Conservation (phyloP, 352 stramenopile genomes). For the Pythium phragmiticola region DNA sequence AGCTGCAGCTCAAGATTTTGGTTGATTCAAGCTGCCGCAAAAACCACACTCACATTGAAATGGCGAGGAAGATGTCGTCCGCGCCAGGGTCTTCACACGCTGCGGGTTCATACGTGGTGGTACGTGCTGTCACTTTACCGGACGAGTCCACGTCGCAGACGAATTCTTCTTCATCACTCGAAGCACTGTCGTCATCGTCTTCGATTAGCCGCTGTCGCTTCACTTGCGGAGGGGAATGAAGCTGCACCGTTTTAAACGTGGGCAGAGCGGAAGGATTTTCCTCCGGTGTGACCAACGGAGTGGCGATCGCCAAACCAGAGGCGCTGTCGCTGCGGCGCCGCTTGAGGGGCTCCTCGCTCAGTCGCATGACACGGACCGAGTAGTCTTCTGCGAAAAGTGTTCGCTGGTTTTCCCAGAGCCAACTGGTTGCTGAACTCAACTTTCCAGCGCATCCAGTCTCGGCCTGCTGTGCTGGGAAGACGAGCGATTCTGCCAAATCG, state of each 20-base stretch:
- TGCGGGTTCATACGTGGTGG: not conserved
- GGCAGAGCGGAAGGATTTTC: not conserved
- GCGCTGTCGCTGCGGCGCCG: not conserved
- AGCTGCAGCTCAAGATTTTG: not conserved
- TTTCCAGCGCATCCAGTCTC: not conserved
- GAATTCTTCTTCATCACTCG: constrained; percentile 16
- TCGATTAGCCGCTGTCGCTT: constrained; percentile 1
- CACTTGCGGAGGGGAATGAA: not conserved
- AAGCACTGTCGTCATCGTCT: not conserved
- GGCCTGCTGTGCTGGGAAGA: not conserved
- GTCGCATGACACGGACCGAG: constrained; percentile 2
- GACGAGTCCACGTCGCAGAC: constrained; percentile 3
- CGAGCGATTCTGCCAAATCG: not conserved
- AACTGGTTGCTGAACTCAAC: not conserved
- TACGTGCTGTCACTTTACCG: constrained; percentile 9
- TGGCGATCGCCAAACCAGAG: not conserved
- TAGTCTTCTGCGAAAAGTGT: constrained; percentile 1
- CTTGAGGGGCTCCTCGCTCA: constrained; percentile 11
- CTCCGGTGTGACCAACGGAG: too few species aligned
- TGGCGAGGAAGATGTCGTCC: constrained; percentile 4
- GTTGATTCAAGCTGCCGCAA: not conserved
- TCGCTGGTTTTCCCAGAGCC: not conserved
- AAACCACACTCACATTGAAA: constrained; percentile 8
- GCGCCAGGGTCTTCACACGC: not conserved
- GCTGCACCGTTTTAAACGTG: not conserved